Conservation (phyloP, 805 yeast genomes). For the Ogataea paradorogensis region DNA sequence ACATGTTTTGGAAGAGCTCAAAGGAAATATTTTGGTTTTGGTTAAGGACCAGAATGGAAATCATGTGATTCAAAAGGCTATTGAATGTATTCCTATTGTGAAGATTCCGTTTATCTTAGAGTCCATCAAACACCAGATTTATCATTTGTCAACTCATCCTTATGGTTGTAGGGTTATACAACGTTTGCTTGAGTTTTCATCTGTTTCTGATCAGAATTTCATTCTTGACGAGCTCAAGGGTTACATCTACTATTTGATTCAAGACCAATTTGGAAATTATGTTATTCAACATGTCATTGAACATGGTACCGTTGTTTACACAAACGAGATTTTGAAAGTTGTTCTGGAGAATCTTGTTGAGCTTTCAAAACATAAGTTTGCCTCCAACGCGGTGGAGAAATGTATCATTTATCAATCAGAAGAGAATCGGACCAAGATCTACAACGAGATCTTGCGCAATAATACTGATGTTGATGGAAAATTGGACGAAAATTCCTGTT, state of each 20-base stretch:
- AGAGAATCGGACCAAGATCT: slow-evolving; percentile 58
- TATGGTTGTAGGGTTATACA: slow-evolving; percentile 98
- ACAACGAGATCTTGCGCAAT: slow-evolving; percentile 62
- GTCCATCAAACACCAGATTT: slow-evolving; percentile 66
- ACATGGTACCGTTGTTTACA: slow-evolving; percentile 64
- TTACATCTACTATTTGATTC: slow-evolving; percentile 72
- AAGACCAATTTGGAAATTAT: slow-evolving; percentile 97
- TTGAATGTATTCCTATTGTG: slow-evolving; percentile 77
- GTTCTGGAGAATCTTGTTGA: slow-evolving; percentile 63
- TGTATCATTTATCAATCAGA: slow-evolving; percentile 73
- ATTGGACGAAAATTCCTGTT: slow-evolving; percentile 63
- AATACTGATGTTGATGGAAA: slow-evolving; percentile 40
- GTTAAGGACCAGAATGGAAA: slow-evolving; percentile 97
- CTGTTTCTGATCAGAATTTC: slow-evolving; percentile 56
- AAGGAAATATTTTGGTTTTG: slow-evolving; percentile 53
- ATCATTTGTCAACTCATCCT: slow-evolving; percentile 89
- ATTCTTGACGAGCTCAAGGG: slow-evolving; percentile 72
- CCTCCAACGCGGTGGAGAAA: slow-evolving; percentile 95
- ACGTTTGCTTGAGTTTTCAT: slow-evolving; percentile 79
- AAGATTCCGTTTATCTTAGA: slow-evolving; percentile 68
- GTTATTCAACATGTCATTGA: slow-evolving; percentile 95
- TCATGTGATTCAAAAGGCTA: slow-evolving; percentile 94
- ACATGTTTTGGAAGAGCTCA: slow-evolving; percentile 66
- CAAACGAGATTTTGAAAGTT: slow-evolving; percentile 55
- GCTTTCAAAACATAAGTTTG: slow-evolving; percentile 94